phyloP scores from a whole-genome alignment of 2,329 filamentous ascomycete genomes.

The Colletotrichum spaethianum region DNA sequence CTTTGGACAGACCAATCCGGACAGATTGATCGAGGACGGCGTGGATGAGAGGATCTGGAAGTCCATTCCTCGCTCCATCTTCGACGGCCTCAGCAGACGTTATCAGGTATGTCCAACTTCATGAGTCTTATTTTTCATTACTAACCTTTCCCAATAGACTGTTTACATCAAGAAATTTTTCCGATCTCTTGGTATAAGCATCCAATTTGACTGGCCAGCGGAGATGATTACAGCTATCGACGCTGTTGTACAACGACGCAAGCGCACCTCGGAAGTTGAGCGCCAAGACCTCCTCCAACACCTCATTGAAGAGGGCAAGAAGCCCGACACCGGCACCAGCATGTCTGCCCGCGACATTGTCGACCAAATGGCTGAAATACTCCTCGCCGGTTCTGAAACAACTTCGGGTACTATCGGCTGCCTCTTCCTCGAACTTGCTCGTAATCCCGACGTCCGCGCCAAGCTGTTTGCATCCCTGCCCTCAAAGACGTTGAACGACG shows the following conservation, averaged over 20 bases:
- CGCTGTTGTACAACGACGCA: slow-evolving; percentile 37
- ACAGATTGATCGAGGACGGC: slow-evolving; percentile 33
- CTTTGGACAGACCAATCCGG: slow-evolving; percentile 46
- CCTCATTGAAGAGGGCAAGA: slow-evolving; percentile 40
- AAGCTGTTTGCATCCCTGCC: slow-evolving; percentile 39
- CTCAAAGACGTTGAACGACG: slow-evolving; percentile 19
- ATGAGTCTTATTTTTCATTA: rapidly evolving
- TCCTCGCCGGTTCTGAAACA: slow-evolving; percentile 48
- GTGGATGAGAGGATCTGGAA: slow-evolving; percentile 34
- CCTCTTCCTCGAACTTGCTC: slow-evolving; percentile 47
- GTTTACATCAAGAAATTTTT: slow-evolving; percentile 39
- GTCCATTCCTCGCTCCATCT: slow-evolving; percentile 38
- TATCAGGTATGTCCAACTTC: slow-evolving; percentile 17
- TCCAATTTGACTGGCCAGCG: slow-evolving; percentile 35
- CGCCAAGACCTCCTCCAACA: slow-evolving; percentile 36
- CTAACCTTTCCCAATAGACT: background rate
- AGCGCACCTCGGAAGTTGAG: slow-evolving; percentile 21
- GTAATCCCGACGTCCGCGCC: slow-evolving; percentile 43
- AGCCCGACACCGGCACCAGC: slow-evolving; percentile 35
- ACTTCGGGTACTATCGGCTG: slow-evolving; percentile 47
- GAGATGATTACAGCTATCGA: slow-evolving; percentile 40
- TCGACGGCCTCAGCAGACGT: slow-evolving; percentile 37
- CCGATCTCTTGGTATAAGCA: slow-evolving; percentile 16
- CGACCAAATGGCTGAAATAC: slow-evolving; percentile 43
- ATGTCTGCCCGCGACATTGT: slow-evolving; percentile 42